Conservation (phyloP, 192 early-diverging fungal genomes). For the Podila verticillata region DNA sequence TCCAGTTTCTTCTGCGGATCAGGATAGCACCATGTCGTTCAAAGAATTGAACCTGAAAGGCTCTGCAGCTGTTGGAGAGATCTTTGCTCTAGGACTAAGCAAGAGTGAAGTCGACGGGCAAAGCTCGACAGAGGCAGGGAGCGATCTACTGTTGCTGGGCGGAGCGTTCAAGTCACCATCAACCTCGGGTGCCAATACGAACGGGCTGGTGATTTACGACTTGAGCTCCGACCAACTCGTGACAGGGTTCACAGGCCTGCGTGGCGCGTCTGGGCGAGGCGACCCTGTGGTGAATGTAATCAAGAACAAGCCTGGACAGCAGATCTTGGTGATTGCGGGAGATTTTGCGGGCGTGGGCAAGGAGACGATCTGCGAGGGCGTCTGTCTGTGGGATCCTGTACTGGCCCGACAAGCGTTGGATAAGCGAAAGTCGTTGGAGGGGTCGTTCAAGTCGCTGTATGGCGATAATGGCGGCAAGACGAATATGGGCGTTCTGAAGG, state of each 20-base stretch:
- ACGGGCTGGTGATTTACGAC: constrained; percentile 21
- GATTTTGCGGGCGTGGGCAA: constrained; percentile 32
- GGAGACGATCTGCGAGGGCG: constrained; percentile 14
- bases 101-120: constrained; percentile 23
- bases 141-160: constrained; percentile 23
- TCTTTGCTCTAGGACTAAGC: constrained; percentile 22
- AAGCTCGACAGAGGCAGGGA: neutral
- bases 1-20: neutral
- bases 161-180: constrained; percentile 19
- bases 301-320: constrained; percentile 17
- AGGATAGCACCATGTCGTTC: neutral
- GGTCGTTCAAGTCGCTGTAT: constrained; percentile 32
- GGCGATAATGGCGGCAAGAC: constrained; percentile 17
- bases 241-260: constrained; percentile 10
- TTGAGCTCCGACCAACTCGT: constrained; percentile 11
- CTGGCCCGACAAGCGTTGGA: constrained; percentile 22
- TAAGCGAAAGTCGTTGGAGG: constrained; percentile 15
- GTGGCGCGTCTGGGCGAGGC: neutral
- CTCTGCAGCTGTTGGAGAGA: constrained; percentile 9
- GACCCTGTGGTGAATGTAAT: constrained; percentile 34
- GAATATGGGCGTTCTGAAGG: constrained; percentile 26
- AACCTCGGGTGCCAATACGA: neutral
- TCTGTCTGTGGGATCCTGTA: constrained; percentile 27
- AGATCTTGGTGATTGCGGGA: constrained; percentile 24
- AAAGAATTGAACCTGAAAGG: constrained; percentile 2